A percentile compares a stretch with the other conserved stretches of the same genome.
Evolutionary conservation across 2,329 filamentous ascomycete species (phyloP).

Genomic region (Elsinoe perseae): DNA sequence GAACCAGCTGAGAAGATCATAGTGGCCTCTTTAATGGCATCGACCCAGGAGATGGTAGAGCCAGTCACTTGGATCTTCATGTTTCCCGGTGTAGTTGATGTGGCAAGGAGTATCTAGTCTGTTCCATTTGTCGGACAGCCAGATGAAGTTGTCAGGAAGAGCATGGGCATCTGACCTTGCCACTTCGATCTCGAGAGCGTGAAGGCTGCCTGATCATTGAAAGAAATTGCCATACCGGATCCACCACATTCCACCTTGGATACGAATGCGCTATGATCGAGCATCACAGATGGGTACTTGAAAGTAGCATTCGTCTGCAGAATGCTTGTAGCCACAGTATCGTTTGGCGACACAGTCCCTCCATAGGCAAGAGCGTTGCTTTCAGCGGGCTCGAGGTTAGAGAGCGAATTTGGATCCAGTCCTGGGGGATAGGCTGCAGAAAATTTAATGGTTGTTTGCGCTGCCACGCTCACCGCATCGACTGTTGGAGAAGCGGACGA

Average conservation of each 20-base stretch:
- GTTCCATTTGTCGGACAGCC: not conserved
- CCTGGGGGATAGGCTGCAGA: not conserved
- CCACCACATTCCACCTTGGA: not conserved
- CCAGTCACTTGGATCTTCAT: not conserved
- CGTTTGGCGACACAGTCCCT: not conserved
- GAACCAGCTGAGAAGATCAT: not conserved
- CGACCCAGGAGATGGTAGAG: not conserved
- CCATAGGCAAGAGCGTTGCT: not conserved
- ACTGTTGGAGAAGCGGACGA: not conserved
- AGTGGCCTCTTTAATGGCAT: not conserved
- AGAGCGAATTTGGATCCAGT: not conserved
- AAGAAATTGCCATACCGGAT: not conserved
- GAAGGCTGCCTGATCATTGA: not conserved
- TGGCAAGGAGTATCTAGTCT: not conserved
- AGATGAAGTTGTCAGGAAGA: not conserved
- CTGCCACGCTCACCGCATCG: not conserved
- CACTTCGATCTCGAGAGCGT: not conserved
- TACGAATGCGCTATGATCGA: not conserved
- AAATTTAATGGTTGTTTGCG: not conserved
- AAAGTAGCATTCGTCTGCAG: not conserved
- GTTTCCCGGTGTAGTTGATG: not conserved
- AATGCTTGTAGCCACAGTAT: not conserved
- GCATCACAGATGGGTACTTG: slow-evolving; percentile 3
- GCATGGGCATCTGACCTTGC: not conserved
- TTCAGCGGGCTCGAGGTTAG: not conserved